Percentiles rank a stretch among this genome's conserved stretches.
Evolutionary conservation across 164 flowering plant species (phyloP).

Genomic region (Vitis rotundifolia): DNA sequence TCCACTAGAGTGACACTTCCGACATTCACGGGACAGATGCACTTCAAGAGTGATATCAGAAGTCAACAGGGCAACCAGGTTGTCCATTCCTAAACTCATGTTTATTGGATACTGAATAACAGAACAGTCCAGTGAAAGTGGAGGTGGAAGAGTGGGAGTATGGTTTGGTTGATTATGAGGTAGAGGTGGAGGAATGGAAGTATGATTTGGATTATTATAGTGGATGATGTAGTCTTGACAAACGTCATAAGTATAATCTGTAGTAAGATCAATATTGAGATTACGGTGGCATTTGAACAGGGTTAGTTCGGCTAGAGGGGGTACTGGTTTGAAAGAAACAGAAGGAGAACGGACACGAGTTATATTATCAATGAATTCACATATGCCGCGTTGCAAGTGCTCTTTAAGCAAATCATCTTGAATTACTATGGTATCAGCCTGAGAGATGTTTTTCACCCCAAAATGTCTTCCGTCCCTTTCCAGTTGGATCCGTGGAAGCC

Average conservation of each 20-base stretch:
- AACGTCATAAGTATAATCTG: neutral
- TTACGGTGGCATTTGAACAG: conserved; percentile 11
- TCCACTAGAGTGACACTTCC: neutral
- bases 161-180: neutral
- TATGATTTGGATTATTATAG: neutral
- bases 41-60: neutral
- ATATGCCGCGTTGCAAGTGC: neutral
- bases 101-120: conserved; percentile 6
- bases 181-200: neutral
- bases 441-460: conserved; percentile 3
- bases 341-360: conserved; percentile 5
- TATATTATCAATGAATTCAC: conserved; percentile 4
- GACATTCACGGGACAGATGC: neutral
- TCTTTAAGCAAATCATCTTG: neutral
- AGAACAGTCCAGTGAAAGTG: neutral
- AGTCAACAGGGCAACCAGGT: neutral
- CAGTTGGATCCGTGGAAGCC: conserved; percentile 7
- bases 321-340: neutral
- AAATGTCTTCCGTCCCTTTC: conserved; percentile 9
- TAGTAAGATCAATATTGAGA: neutral
- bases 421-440: neutral
- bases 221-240: neutral
- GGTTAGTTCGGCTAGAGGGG: conserved; percentile 5
- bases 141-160: neutral
- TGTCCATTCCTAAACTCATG: neutral